Percentiles rank a stretch among this genome's conserved stretches.
Evolutionary conservation across 1,284 basidiomycete species (phyloP).

Genomic region (Megacollybia platyphylla): DNA sequence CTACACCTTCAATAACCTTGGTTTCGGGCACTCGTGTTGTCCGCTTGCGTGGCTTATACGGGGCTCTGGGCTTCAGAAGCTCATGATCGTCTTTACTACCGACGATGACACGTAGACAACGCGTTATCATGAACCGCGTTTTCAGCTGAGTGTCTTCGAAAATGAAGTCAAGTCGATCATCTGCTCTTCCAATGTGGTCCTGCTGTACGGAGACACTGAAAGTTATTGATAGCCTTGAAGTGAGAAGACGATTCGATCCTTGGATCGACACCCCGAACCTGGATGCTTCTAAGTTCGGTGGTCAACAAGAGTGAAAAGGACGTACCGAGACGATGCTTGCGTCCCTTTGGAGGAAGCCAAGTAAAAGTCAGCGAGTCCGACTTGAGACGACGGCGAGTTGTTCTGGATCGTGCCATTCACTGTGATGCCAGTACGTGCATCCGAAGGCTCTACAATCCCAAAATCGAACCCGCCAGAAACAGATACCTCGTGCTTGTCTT

Average conservation of each 20-base stretch:
- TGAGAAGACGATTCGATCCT: conserved; percentile 10
- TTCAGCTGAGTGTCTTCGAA: conserved; percentile 26
- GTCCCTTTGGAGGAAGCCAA: conserved; percentile 21
- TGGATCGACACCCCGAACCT: conserved; percentile 18
- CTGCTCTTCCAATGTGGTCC: conserved; percentile 29
- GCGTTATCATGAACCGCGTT: conserved; percentile 30
- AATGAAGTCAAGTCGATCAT: conserved; percentile 29
- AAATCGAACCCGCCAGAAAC: conserved; percentile 19
- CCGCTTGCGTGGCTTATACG: conserved; percentile 36
- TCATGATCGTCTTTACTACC: conserved; percentile 34
- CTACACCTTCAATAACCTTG: conserved; percentile 33
- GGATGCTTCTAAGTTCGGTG: neutral
- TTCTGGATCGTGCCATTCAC: conserved; percentile 11
- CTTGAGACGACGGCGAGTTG: conserved; percentile 16
- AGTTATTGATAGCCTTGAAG: conserved; percentile 13
- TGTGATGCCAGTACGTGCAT: conserved; percentile 14
- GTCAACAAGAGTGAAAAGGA: neutral
- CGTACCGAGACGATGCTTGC: conserved; percentile 18
- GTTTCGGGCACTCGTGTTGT: conserved; percentile 23
- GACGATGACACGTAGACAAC: conserved; percentile 25
- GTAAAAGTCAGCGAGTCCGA: conserved; percentile 18
- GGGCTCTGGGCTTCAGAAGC: conserved; percentile 30
- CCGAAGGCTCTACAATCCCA: conserved; percentile 17
- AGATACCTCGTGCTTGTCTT: conserved; percentile 19
- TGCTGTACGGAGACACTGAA: conserved; percentile 23